Percentiles rank a stretch among this genome's conserved stretches.
Conservation (phyloP, 2,329 filamentous ascomycete genomes). For the Aschersonia sp. region DNA sequence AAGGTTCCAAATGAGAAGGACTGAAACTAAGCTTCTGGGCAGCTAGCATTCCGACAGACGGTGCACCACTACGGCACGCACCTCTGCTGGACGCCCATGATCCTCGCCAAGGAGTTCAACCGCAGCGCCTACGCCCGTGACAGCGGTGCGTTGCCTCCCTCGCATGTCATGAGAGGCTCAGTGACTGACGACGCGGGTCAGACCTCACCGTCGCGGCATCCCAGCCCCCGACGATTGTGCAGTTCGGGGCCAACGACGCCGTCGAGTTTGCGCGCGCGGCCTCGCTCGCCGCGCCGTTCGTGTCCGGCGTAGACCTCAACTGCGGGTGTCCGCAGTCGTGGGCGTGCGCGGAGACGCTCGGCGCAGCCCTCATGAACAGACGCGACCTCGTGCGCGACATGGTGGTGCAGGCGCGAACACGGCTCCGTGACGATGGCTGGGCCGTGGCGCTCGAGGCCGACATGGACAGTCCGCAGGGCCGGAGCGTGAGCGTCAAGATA, state of each 20-base stretch:
- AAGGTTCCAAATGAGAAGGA: constrained; percentile 1
- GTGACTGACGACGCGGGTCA: too few relatives aligned
- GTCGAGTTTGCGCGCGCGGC: constrained; percentile 49
- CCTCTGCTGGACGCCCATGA: constrained; percentile 60
- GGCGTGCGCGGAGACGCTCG: constrained; percentile 54
- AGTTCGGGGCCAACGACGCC: constrained; percentile 51
- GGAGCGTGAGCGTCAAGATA: constrained; percentile 58
- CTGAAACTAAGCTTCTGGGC: not conserved
- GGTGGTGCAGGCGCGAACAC: constrained; percentile 39
- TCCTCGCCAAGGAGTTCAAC: constrained; percentile 56
- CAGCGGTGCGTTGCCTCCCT: constrained; percentile 27
- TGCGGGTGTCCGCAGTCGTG: constrained; percentile 62
- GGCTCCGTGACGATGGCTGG: constrained; percentile 39
- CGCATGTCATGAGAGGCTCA: too few relatives aligned
- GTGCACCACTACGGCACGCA: constrained; percentile 51
- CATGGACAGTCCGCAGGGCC: constrained; percentile 26
- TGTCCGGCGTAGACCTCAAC: constrained; percentile 54
- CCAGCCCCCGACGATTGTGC: constrained; percentile 48
- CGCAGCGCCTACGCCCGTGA: constrained; percentile 43
- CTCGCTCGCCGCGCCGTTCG: constrained; percentile 44
- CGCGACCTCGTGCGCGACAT: constrained; percentile 53
- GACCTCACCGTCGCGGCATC: constrained; percentile 43
- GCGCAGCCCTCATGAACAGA: constrained; percentile 54
- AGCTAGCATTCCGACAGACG: constrained; percentile 57
- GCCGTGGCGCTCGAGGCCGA: constrained; percentile 28